Percentiles rank a stretch among this genome's conserved stretches.
These are phyloP conservation scores for Anisodus acutangulus DNA, from an alignment of 257 asterid species.

Conservation along the genomic window DNA sequence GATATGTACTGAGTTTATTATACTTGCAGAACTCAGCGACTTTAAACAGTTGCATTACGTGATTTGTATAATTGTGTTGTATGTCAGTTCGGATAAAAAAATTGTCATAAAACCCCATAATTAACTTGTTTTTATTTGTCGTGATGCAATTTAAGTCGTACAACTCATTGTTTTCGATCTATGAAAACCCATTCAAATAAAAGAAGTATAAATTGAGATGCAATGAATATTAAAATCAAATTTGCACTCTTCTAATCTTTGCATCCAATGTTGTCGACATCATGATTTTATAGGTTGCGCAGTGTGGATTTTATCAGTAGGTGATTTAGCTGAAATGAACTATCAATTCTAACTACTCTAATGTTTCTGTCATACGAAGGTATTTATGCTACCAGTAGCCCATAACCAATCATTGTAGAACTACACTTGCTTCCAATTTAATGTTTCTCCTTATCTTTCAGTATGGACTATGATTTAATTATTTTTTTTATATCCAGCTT, in stretches of 20 bases:
- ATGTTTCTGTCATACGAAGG: background rate
- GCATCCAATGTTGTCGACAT: background rate
- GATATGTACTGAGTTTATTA: background rate
- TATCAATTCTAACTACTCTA: no score
- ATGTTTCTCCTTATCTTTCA: constrained; percentile 10
- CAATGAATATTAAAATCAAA: background rate
- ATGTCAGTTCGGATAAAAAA: background rate
- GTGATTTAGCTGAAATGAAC: background rate
- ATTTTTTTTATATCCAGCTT: no score
- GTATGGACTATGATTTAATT: no score
- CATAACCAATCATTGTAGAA: background rate
- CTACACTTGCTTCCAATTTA: constrained; percentile 14
- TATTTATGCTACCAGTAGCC: background rate
- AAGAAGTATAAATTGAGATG: background rate
- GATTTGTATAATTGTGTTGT: background rate
- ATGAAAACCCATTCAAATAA: no score
- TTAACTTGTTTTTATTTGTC: background rate
- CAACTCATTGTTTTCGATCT: background rate
- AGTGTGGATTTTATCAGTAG: background rate
- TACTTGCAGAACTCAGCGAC: background rate
- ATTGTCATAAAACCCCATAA: background rate
- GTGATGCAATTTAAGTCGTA: background rate
- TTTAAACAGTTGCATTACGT: background rate
- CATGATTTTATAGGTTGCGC: background rate
- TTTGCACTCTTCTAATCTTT: background rate